Base-by-base conservation (phyloP, 2,329 filamentous ascomycete genomes). In the Diaporthe sp. region DNA sequence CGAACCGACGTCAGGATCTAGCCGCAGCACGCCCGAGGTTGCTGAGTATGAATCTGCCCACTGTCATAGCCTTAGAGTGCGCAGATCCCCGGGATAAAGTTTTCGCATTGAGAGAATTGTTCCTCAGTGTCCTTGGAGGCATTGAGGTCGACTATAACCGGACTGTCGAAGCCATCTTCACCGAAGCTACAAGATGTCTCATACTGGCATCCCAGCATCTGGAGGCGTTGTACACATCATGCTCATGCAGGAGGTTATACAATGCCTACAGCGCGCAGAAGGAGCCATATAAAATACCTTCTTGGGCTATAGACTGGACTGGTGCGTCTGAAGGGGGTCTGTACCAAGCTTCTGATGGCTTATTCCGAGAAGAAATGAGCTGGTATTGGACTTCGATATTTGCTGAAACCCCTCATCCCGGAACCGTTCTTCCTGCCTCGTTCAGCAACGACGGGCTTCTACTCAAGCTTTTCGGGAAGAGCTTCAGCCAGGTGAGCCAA, bases 231-330 rank as follows among this genome's bases (percentile, higher is more conserved):
- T 55, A 55, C 13, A 28, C 51, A 15, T 55, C 51, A 15, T 55
- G 51, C 25, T 25, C 25, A 17, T 55, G 51, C n/a, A 53, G n/a
- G 5, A 55, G 12, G n/a, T 55, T 37, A 10, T 58, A 58, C 9
- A 10, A 34, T 19, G 55, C 3, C 17, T 58, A 10, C 13, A 8
- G 28, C 1, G 4, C 15, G 22, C 31, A 9, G 15, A 10, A 22
- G 10, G 28, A 34, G 31, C 15, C 15, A 17, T 58, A 58, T 19
- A 4, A 34, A 17, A 58, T 58, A 34, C 55, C 55, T 34, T 37
- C 55, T 19, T 58, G 55, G 55, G 55, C 55, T 17, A 34, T 58
- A 19, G 55, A 58, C 55, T 58, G 55, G 55, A 37, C 55, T 34
- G 55, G 55, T 10, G 55, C 15, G 7, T 34, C 17, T 58, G 31